phyloP scores from a whole-genome alignment of 345 rosid species.

The Eucalyptus pauciflora region DNA sequence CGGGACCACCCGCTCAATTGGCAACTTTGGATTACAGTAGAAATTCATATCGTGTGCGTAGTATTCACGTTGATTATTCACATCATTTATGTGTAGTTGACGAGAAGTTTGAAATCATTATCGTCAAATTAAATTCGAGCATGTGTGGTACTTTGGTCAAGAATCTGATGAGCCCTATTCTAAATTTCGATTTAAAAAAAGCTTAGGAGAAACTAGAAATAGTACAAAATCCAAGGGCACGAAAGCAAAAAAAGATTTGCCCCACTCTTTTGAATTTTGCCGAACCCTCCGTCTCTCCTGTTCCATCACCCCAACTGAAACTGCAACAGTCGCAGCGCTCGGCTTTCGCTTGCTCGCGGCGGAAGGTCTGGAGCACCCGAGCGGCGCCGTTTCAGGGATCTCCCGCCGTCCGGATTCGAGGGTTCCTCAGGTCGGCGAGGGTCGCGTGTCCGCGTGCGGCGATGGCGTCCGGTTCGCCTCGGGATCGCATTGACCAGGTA shows the following conservation, averaged over 20 bases:
- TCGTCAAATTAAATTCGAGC: not conserved
- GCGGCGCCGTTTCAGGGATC: not conserved
- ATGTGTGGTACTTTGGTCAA: not conserved
- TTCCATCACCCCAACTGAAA: not conserved
- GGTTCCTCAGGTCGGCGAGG: not conserved
- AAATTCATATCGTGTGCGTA: not conserved
- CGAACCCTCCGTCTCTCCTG: not conserved
- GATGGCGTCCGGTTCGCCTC: conserved; percentile 65
- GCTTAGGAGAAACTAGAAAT: not conserved
- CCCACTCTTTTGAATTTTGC: not conserved
- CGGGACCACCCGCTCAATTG: fast-evolving
- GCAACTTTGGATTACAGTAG: not conserved
- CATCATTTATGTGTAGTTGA: not conserved
- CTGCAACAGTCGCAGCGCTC: not conserved
- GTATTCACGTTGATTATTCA: fast-evolving
- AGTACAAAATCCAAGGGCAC: not conserved
- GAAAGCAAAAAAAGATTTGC: not conserved
- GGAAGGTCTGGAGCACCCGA: not conserved
- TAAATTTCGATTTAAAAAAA: not conserved
- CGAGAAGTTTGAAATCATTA: not conserved
- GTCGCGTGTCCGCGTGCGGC: not conserved
- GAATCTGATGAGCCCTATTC: not conserved
- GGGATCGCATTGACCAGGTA: conserved; percentile 65
- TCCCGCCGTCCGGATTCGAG: not conserved
- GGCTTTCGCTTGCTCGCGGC: not conserved